Base-by-base conservation (phyloP, 805 yeast genomes). In the Danielia oregonensis region DNA sequence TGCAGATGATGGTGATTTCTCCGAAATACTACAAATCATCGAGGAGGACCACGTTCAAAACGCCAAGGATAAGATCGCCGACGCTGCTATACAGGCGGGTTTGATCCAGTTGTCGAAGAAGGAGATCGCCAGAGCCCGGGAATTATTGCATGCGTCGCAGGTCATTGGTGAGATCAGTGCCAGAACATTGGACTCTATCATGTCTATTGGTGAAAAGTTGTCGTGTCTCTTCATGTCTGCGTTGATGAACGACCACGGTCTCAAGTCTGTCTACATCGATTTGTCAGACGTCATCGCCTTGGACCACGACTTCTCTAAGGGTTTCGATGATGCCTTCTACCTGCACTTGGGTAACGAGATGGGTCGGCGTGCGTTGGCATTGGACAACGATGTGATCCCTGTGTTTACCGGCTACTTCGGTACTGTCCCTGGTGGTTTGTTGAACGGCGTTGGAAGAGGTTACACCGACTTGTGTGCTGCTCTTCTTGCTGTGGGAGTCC, bases 391-490 rank as follows among this genome's bases (percentile, higher is more conserved):
- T 26, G 55, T 73, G 11, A 81, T 89, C 15, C 98, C 98, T 1
- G 96, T 93, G 1, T 71, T 93, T 37, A 93, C 98, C 19, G 98
- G 98, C 2, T 93, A 86, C 59, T 93, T 93, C 51, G 98, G 98
- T 17, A 70, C 78, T 24, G 84, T 93, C n/a, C 97, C 97, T 22
- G 97, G 96, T 45, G 97, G 98, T 11, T 67, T 93, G 37, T 68
- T 93, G 46, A 83, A 83, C 51, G 86, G 94, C 33, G 95, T 93
- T 37, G 98, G 98, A 29, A 79, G 98, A 55, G 98, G 98, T 24
- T 93, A 93, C 63, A 93, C 98, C 7, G 98, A 93, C 59, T 68
- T 93, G 49, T 93, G 98, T 70, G 98, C 98, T 13, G 98, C 97
- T 1, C 72, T 93, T 53, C 76, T 88, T 25, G 96, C 98, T 0